Evolutionary conservation across 2,329 filamentous ascomycete species (phyloP), one percentile per base, ranked within the genome.

Genomic region (Exophiala spinifera): DNA sequence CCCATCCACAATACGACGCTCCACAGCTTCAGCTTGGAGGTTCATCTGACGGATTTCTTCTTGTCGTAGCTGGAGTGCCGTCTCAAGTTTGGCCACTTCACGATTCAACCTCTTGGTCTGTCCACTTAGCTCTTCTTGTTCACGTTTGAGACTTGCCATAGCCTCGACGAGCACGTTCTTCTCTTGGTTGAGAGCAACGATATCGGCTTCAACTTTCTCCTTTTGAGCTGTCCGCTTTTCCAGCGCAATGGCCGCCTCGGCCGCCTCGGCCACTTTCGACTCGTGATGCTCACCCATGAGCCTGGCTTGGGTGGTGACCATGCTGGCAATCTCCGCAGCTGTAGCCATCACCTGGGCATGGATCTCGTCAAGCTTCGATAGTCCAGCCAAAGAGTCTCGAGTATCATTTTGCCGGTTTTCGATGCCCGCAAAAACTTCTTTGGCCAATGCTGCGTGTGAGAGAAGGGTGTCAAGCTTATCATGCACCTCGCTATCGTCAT

Each of bases 31-130:
- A 2, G 92, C 94, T 59, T 92, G 88, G 10, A 81, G 77, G 69
- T 97, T 92, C 88, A 99, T 96, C 21, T 88, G 81, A 43, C 89
- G 84, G 55, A 99, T 83, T 73, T 97, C 94, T 63, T 97, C 92
- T 42, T 89, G 87, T 51, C 94, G 87, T 53, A 97, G 85, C 15
- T 87, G 84, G 25, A 97, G 80, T 1, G 94, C 92, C 7, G 90
- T 97, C 69, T 97, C 90, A 1, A 99, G 81, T 7, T 90, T 89
- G 4, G 91, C 91, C 1, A 99, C 86, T 63, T 99, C 91, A 20
- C 89, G 90, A 8, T 84, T 84, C 23, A 96, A 78, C 52, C 86
- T 83, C 43, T 85, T 84, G 76, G 91, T 96, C 66, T 95, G 88
- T 53, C 85, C 81, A 11, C 80, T 78, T 51, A 97, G 77, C 47